Evolutionary conservation across 2,329 filamentous ascomycete species (phyloP).

Genomic region (Colletotrichum noveboracense): DNA sequence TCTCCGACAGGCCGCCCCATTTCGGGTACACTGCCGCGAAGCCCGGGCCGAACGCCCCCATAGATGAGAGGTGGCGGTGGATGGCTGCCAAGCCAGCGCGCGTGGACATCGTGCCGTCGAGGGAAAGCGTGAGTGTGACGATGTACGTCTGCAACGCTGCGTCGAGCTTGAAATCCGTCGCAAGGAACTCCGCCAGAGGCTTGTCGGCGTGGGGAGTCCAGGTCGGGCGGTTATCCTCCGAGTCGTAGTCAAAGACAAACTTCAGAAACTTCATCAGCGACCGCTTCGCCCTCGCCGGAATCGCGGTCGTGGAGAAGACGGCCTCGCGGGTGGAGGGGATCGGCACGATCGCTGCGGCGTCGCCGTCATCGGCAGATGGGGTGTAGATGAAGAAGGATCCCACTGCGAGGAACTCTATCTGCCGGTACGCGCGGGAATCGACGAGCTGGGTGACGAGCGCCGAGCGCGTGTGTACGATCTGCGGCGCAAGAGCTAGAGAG

Average conservation of each 20-base stretch:
- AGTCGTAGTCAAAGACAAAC: conserved; percentile 78
- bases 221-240: conserved; percentile 53
- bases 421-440: conserved; percentile 85
- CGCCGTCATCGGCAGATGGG: conserved; percentile 26
- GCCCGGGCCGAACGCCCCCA: conserved; percentile 85
- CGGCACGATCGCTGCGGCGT: conserved; percentile 57
- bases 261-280: conserved; percentile 93
- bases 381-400: conserved; percentile 88
- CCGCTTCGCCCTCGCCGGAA: conserved; percentile 83
- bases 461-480: conserved; percentile 85
- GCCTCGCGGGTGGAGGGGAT: conserved; percentile 92
- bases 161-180: conserved; percentile 70
- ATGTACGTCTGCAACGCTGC: conserved; percentile 67
- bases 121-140: conserved; percentile 74
- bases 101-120: conserved; percentile 67
- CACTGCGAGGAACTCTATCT: conserved; percentile 92
- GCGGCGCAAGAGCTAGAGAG: conserved; percentile 82
- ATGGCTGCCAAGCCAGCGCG: conserved; percentile 74
- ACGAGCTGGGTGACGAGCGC: conserved; percentile 79
- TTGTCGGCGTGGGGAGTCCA: conserved; percentile 64
- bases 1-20: conserved; percentile 89
- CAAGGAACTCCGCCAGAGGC: conserved; percentile 64
- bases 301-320: conserved; percentile 78
- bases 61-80: conserved; percentile 81
- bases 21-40: conserved; percentile 92